These are phyloP conservation scores for Beauveria scarabaeidicola DNA, from an alignment of 2,329 filamentous ascomycete species.

Conservation along the genomic window DNA sequence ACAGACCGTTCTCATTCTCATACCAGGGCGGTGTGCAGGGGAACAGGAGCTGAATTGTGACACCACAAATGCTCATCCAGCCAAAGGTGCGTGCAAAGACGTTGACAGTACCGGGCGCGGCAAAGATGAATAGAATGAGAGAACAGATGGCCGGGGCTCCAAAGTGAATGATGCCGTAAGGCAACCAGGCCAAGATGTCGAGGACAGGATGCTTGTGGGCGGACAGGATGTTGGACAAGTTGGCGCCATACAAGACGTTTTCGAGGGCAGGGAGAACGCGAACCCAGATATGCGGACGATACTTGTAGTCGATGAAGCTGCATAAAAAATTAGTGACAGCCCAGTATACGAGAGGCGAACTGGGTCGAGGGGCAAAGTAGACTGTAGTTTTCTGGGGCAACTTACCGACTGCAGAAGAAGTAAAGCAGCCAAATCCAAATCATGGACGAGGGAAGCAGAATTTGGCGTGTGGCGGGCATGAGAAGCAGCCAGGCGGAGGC, in stretches of 20 bases:
- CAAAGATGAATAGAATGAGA: constrained; percentile 76
- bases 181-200: constrained; percentile 85
- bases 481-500: constrained; percentile 62
- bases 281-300: constrained; percentile 90
- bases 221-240: constrained; percentile 90
- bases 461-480: constrained; percentile 80
- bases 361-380: too few relatives aligned
- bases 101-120: constrained; percentile 73
- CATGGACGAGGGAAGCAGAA: constrained; percentile 79
- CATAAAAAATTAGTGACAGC: constrained; percentile 2
- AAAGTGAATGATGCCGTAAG: constrained; percentile 88
- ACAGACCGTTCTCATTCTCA: constrained; percentile 83
- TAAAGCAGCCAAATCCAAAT: constrained; percentile 83
- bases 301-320: constrained; percentile 83
- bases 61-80: constrained; percentile 84
- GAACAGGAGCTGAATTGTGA: constrained; percentile 81
- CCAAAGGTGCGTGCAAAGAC: constrained; percentile 83
- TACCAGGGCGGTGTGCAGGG: constrained; percentile 97
- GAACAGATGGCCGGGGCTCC: constrained; percentile 75
- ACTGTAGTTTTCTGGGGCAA: constrained; percentile 16
- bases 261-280: constrained; percentile 88
- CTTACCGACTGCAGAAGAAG: constrained; percentile 89
- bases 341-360: neutral
- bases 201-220: constrained; percentile 77
- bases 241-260: constrained; percentile 93